A percentile compares a stretch with the other conserved stretches of the same genome.
Conservation (phyloP, 345 rosid species). For the Moringa oleifera region DNA sequence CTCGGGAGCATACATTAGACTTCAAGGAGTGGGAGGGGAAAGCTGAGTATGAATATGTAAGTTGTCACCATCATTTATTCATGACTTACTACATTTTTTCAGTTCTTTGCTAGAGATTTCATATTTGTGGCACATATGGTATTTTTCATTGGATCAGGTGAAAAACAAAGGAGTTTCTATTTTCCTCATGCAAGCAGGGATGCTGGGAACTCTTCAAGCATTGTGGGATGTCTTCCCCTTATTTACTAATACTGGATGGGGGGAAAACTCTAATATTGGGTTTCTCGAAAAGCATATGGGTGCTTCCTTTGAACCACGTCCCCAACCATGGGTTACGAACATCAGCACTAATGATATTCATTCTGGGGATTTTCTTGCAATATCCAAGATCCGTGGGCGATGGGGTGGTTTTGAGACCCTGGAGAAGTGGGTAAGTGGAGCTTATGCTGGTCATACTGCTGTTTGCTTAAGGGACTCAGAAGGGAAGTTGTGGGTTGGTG, state of each 20-base stretch:
- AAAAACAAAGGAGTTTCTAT: slow-evolving; percentile 83
- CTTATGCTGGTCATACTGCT: slow-evolving; percentile 97
- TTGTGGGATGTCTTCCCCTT: slow-evolving; percentile 97
- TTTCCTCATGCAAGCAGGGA: slow-evolving; percentile 97
- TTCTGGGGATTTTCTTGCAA: slow-evolving; percentile 85
- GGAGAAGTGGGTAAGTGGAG: slow-evolving; percentile 99
- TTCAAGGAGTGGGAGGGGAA: slow-evolving; percentile 77
- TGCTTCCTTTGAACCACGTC: slow-evolving; percentile 68
- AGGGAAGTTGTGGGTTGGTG: slow-evolving; percentile 96
- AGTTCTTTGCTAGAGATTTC: not conserved
- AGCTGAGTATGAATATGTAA: slow-evolving; percentile 84
- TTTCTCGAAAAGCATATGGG: slow-evolving; percentile 94
- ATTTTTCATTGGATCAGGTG: slow-evolving; percentile 43
- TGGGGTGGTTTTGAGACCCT: slow-evolving; percentile 98
- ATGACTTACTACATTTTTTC: slow-evolving; percentile 6
- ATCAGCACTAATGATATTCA: slow-evolving; percentile 65
- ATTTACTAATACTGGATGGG: slow-evolving; percentile 94
- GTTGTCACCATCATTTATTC: slow-evolving; percentile 18
- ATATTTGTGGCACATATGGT: not conserved
- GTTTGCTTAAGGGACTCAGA: slow-evolving; percentile 82
- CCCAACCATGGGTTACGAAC: slow-evolving; percentile 73
- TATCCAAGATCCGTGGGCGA: slow-evolving; percentile 86
- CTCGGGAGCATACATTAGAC: slow-evolving; percentile 85
- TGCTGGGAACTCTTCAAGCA: slow-evolving; percentile 88
- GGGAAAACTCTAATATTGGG: slow-evolving; percentile 74